These are phyloP conservation scores for Sporothrix phasma DNA, from an alignment of 2,329 filamentous ascomycete species.

Conservation along the genomic window DNA sequence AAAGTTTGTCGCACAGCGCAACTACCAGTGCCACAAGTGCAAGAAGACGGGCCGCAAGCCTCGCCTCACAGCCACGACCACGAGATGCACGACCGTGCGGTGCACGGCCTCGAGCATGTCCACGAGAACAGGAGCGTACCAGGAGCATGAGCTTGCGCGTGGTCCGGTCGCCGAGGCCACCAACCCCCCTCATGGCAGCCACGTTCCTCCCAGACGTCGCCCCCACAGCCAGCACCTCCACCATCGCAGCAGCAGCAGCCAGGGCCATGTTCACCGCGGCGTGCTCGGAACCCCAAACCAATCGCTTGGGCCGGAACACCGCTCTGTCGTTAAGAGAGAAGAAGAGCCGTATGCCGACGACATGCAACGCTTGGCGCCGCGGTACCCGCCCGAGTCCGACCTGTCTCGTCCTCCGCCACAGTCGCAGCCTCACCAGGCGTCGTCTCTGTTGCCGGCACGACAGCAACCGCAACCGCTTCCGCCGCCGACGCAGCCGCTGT, in stretches of 20 bases:
- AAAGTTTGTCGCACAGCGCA: slow-evolving; percentile 49
- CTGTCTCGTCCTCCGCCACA: background rate
- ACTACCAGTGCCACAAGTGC: slow-evolving; percentile 69
- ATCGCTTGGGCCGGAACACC: background rate
- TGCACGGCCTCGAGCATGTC: background rate
- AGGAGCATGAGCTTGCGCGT: slow-evolving; percentile 1
- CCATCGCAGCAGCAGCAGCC: slow-evolving; percentile 12
- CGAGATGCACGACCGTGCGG: background rate
- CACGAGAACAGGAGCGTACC: background rate
- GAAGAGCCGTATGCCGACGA: slow-evolving; percentile 14
- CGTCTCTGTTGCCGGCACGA: slow-evolving; percentile 16
- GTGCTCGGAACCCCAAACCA: background rate
- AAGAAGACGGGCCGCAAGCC: slow-evolving; percentile 44
- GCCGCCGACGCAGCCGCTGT: background rate
- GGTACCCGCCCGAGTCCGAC: slow-evolving; percentile 4
- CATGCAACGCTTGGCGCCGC: slow-evolving; percentile 13
- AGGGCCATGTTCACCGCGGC: slow-evolving; percentile 21
- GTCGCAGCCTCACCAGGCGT: background rate
- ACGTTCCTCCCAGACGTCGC: background rate
- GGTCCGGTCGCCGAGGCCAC: background rate
- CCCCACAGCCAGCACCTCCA: background rate
- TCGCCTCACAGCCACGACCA: slow-evolving; percentile 22
- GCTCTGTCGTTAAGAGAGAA: slow-evolving; percentile 16
- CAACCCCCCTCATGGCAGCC: background rate
- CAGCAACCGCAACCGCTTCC: background rate